phyloP scores from a whole-genome alignment of 2,329 filamentous ascomycete genomes.

The Didymella glomerata region DNA sequence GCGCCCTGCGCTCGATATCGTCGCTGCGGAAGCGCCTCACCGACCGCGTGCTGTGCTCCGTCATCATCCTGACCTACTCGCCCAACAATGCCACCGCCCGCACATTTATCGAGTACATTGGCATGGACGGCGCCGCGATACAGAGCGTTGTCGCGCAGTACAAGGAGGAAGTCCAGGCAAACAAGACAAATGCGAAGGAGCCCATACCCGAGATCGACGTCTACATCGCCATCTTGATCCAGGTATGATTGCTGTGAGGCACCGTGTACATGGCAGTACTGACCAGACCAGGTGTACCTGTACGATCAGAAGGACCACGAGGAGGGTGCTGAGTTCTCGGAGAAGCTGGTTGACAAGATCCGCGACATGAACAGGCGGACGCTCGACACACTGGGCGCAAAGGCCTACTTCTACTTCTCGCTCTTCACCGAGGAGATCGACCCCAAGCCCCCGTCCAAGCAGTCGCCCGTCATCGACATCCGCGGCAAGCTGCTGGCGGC shows the following conservation, averaged over 20 bases:
- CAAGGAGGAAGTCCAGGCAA: constrained; percentile 70
- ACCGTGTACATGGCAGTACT: constrained; percentile 20
- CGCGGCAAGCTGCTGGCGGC: constrained; percentile 86
- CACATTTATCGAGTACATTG: constrained; percentile 74
- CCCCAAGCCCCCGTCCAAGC: constrained; percentile 86
- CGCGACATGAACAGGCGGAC: constrained; percentile 92
- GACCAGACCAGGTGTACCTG: constrained; percentile 74
- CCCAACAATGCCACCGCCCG: constrained; percentile 72
- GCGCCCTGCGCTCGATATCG: constrained; percentile 93
- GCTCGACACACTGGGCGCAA: constrained; percentile 89
- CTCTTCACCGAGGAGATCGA: constrained; percentile 92
- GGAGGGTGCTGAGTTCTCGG: constrained; percentile 84
- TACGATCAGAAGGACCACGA: constrained; percentile 85
- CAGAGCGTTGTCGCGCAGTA: constrained; percentile 59
- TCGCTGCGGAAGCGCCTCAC: constrained; percentile 91
- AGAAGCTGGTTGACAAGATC: constrained; percentile 81
- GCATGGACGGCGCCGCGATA: constrained; percentile 71
- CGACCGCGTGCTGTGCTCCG: constrained; percentile 79
- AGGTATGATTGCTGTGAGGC: constrained; percentile 37
- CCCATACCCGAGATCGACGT: constrained; percentile 86
- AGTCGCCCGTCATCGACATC: constrained; percentile 85
- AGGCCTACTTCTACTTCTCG: constrained; percentile 98
- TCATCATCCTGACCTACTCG: constrained; percentile 82
- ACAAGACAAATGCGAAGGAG: constrained; percentile 75
- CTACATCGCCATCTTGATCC: constrained; percentile 80